Evolutionary conservation across 371 early-diverging fungal species (phyloP), one percentile per base, ranked within the genome.

Genomic region (Rhizoclosmatium hyalinum): DNA sequence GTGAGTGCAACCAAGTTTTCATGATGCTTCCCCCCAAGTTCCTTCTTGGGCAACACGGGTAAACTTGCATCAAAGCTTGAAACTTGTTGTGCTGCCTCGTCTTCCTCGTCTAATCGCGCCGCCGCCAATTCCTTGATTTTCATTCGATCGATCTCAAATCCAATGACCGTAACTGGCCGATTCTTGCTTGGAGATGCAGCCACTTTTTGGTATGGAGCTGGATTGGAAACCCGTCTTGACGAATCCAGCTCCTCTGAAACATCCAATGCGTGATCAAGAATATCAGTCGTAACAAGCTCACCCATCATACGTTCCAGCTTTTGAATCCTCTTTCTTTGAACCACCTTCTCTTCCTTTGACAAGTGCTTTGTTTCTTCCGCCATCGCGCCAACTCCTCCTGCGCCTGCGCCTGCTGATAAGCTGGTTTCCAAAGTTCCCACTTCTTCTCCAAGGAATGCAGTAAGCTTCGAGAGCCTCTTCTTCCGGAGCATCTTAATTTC

Each of bases 401-500:
- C 24, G 24, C 24, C 24, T 24, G 24, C 0, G 24, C 24, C 24
- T 55, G 45, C 64, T 21, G 24, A 3, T 73, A 65, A 53, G 62
- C 41, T 63, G 45, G 60, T 75, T 78, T 44, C 79, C 65, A 44
- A 75, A 70, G n/a, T 57, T 42, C 54, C 43, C 21, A 46, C 68
- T 32, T 73, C 61, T 60, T 79, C 75, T 3, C 85, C 85, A 53
- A 85, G 64, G 53, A 83, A 55, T 32, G 74, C 58, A 8, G 81
- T 74, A 3, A 85, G 57, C 68, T 85, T 85, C 54, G 80, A 80
- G 10, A 79, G 60, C 3, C 76, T 74, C 57, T 68, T 83, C 77
- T n/a, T 72, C 41, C 54, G 73, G 32, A 61, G 61, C 39, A 19
- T 14, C 6, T 77, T 58, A 45, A 74, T 62, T 21, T 58, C 14